Evolutionary conservation across 169 alveolate genomes (phyloP).

Genomic region (Eimeria praecox): DNA sequence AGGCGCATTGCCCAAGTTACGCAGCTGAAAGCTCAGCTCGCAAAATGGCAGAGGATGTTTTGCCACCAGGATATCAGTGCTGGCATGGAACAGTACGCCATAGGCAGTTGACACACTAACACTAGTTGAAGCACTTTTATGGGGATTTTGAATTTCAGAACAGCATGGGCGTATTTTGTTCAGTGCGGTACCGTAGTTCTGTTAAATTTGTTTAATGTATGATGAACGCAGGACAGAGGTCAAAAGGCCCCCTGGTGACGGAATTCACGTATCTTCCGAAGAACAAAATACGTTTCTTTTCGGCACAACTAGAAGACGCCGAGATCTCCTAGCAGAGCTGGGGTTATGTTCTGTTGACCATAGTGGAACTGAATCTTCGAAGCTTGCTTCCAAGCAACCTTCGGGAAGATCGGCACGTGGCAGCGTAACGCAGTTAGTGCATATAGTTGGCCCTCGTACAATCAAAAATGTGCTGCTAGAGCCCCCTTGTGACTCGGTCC

Average conservation of each 20-base stretch:
- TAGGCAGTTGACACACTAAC: not conserved
- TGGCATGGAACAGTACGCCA: slow-evolving; percentile 8
- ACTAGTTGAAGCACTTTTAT: not conserved
- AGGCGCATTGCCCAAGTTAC: slow-evolving; percentile 70
- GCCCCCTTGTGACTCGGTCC: slow-evolving; percentile 70
- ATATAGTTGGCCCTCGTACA: not conserved
- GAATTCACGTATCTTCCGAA: not conserved
- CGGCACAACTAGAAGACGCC: not conserved
- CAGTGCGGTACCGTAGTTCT: not conserved
- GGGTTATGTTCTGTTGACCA: not conserved
- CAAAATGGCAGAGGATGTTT: not conserved
- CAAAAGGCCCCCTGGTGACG: not conserved
- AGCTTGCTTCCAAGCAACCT: not conserved
- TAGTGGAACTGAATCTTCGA: not conserved
- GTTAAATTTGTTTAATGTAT: not conserved
- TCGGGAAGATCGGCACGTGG: not conserved
- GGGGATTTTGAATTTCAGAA: not conserved
- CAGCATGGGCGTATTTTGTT: not conserved
- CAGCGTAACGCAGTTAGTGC: slow-evolving; percentile 21
- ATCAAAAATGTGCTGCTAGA: slow-evolving; percentile 12
- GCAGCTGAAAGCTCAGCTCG: slow-evolving; percentile 16
- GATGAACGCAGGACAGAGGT: not conserved
- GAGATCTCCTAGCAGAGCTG: not conserved
- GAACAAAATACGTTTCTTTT: not conserved
- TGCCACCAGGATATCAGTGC: not conserved